Evolutionary conservation across 169 alveolate species (phyloP).

Genomic region (Plasmodium gallinaceum): DNA sequence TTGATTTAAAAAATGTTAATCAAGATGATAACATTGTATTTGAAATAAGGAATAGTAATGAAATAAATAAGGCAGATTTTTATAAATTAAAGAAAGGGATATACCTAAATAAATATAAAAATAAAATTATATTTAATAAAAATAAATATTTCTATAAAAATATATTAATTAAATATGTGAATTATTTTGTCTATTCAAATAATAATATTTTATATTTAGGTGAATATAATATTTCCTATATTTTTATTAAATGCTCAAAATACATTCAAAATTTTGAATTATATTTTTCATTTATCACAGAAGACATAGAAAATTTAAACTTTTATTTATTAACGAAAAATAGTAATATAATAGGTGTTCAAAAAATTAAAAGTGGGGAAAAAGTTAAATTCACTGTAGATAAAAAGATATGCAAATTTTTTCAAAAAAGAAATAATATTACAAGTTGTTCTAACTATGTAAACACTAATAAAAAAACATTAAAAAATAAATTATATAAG

Average conservation of each 20-base stretch:
- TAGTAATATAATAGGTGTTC: constrained; percentile 11
- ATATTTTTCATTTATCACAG: constrained; percentile 27
- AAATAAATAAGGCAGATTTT: background rate
- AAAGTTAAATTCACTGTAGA: constrained; percentile 1
- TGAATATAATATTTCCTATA: constrained; percentile 38
- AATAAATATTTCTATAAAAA: constrained; percentile 17
- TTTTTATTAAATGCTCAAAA: constrained; percentile 48
- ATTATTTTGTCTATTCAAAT: constrained; percentile 39
- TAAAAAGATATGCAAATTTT: constrained; percentile 23
- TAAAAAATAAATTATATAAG: background rate
- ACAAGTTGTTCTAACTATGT: background rate
- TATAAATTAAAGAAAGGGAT: constrained; percentile 49
- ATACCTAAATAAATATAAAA: constrained; percentile 29
- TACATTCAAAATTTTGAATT: constrained; percentile 35
- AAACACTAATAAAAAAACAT: background rate
- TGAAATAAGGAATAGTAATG: constrained; percentile 4
- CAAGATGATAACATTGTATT: constrained; percentile 17
- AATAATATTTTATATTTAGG: constrained; percentile 31
- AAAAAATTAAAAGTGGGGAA: background rate
- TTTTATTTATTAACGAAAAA: constrained; percentile 41
- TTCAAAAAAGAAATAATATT: background rate
- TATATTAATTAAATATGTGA: constrained; percentile 17
- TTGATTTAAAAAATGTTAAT: constrained; percentile 7
- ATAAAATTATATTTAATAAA: constrained; percentile 28
- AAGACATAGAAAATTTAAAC: background rate